Evolutionary conservation across 116 monocot genomes (phyloP).

Genomic region (Iris pallida): DNA sequence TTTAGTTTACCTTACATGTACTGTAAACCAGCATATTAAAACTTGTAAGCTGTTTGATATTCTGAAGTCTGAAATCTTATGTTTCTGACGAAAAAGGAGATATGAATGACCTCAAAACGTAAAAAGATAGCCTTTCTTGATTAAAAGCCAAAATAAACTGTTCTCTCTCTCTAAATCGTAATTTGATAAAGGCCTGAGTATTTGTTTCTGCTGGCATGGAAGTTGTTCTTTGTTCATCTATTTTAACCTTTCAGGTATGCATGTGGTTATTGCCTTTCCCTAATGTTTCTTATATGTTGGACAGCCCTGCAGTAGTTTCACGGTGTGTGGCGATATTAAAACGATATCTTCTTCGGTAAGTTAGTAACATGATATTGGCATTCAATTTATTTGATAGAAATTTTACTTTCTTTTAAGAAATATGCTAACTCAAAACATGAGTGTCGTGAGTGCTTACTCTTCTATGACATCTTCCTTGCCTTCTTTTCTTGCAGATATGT

Average conservation of each 20-base stretch:
- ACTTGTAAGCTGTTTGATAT: too few species aligned
- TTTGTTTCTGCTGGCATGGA: not conserved
- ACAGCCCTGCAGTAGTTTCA: conserved; percentile 92
- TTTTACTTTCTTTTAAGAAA: not conserved
- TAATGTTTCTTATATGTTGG: conserved; percentile 25
- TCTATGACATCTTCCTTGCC: not conserved
- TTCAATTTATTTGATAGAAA: conserved; percentile 1
- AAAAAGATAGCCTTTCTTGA: not conserved
- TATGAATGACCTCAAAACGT: too few species aligned
- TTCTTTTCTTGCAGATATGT: conserved; percentile 58
- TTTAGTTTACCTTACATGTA: too few species aligned
- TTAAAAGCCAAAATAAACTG: not conserved
- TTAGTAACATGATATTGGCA: conserved; percentile 2
- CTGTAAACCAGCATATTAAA: too few species aligned
- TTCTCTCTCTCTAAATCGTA: not conserved
- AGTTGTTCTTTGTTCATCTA: not conserved
- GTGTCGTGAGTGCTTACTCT: not conserved
- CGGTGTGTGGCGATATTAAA: conserved; percentile 81
- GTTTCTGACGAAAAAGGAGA: too few species aligned
- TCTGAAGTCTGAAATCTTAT: too few species aligned
- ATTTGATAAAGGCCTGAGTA: not conserved
- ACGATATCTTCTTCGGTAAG: conserved; percentile 83
- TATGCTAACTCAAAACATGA: not conserved
- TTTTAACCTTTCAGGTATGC: too few species aligned
- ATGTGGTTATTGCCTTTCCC: conserved; percentile 1